A percentile compares a stretch with the other conserved stretches of the same genome.
Conservation (phyloP, 2,329 filamentous ascomycete species). For the Truncatella angustata region DNA sequence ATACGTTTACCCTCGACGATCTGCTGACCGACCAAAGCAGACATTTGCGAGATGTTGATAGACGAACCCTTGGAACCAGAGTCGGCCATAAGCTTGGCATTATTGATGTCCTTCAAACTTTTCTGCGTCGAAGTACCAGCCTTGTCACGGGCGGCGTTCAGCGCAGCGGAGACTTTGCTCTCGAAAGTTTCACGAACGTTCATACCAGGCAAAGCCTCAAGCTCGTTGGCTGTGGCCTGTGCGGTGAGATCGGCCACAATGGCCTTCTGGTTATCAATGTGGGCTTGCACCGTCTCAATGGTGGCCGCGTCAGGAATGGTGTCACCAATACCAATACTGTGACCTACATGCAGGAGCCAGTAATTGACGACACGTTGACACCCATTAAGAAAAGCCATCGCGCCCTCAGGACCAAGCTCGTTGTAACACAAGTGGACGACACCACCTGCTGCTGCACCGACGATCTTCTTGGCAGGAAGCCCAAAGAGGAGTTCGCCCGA, state of each 20-base stretch:
- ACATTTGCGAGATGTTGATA: conserved; percentile 99
- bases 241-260: conserved; percentile 75
- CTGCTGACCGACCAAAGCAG: conserved; percentile 94
- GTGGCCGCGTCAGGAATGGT: conserved; percentile 88
- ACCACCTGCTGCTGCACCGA: conserved; percentile 86
- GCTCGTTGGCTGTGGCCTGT: conserved; percentile 77
- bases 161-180: conserved; percentile 88
- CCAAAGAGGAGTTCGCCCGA: conserved; percentile 89
- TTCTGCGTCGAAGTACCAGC: conserved; percentile 90
- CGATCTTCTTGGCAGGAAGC: conserved; percentile 87
- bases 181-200: conserved; percentile 98
- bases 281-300: conserved; percentile 78
- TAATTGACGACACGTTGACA: conserved; percentile 94
- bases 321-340: conserved; percentile 98
- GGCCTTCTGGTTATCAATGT: conserved; percentile 77
- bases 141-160: conserved; percentile 95
- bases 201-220: conserved; percentile 96
- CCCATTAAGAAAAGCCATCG: conserved; percentile 94
- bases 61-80: conserved; percentile 98
- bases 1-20: conserved; percentile 98
- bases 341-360: conserved; percentile 94
- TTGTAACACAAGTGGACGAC: conserved; percentile 97
- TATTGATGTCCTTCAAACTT: conserved; percentile 93
- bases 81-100: conserved; percentile 92
- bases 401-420: conserved; percentile 79